Percentiles rank a stretch among this genome's conserved stretches.
Evolutionary conservation across 441 rosid species (phyloP).

Genomic region (Erodium moschatum): DNA sequence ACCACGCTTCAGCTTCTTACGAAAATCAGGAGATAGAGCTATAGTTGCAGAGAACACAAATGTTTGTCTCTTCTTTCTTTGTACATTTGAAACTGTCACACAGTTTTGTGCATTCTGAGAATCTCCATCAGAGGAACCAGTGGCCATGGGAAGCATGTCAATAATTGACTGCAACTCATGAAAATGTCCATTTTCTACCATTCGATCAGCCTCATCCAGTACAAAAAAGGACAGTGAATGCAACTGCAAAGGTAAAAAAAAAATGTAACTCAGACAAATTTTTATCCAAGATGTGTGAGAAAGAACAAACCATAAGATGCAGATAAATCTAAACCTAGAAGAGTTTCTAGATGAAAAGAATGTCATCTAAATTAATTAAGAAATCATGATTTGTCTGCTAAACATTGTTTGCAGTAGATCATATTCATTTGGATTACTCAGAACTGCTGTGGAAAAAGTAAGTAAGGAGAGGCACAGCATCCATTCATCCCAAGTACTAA

Average conservation of each 20-base stretch:
- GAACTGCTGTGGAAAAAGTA: background rate
- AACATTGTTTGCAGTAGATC: background rate
- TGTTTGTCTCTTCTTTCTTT: slow-evolving; percentile 86
- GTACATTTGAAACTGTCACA: slow-evolving; percentile 46
- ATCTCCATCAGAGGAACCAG: slow-evolving; percentile 36
- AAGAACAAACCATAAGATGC: slow-evolving; percentile 1
- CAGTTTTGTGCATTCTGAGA: slow-evolving; percentile 42
- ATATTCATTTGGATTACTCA: background rate
- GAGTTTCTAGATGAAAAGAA: background rate
- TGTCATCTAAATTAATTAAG: no score
- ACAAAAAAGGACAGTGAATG: slow-evolving; percentile 90
- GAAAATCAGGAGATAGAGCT: slow-evolving; percentile 81
- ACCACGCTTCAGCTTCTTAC: slow-evolving; percentile 82
- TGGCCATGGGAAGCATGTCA: slow-evolving; percentile 69
- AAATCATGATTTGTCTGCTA: no score
- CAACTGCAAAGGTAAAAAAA: slow-evolving; percentile 44
- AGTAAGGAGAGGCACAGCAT: background rate
- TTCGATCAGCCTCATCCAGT: slow-evolving; percentile 98
- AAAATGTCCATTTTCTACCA: slow-evolving; percentile 93
- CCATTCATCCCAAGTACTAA: background rate
- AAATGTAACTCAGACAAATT: background rate
- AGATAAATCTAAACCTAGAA: background rate
- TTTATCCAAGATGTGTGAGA: background rate
- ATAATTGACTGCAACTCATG: slow-evolving; percentile 90
- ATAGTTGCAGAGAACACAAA: slow-evolving; percentile 94